Evolutionary conservation across 805 yeast genomes (phyloP), one percentile per base, ranked within the genome.

Genomic region (Naumovozyma castellii): DNA sequence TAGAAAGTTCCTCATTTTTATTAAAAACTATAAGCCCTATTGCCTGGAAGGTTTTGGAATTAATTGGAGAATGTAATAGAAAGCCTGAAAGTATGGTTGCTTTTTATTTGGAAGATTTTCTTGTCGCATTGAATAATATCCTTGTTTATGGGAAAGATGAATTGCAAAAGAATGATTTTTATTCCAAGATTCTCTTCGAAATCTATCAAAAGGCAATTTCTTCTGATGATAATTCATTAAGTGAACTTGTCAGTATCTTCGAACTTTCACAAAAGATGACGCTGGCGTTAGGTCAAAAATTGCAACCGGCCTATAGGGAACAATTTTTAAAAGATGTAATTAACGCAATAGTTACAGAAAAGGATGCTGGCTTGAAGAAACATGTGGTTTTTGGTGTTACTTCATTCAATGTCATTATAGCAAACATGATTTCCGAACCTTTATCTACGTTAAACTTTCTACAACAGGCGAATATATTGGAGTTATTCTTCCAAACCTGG

Each of bases 21-120:
- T 61, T 77, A 6, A 71, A 83, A 56, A 51, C 59, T 14, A 74
- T 83, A 15, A 75, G 86, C 2, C 82, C 84, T 5, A 61, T 68
- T 25, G 77, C 87, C 68, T 90, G 97, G 96, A 68, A 69, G 40
- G 62, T 80, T 35, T 78, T 86, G 49, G 75, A 70, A 38, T 60
- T 84, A 59, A 66, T 66, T 38, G 53, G 60, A 3, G 56, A 58
- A 39, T 49, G 57, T 39, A 57, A 54, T 37, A 45, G 53, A 30
- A 48, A 57, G 35, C 63, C 62, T 3, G 57, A 61, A 9, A 77
- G 77, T 17, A 66, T 73, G 51, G 82, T 85, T 4, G 63, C 78
- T 15, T 65, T 76, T 63, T 80, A 78, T 54, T 53, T 86, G 34
- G 95, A 84, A 49, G 97, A 88, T 47, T 69, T 83, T 35, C 65